These are phyloP conservation scores for Biancaea sappan DNA, from an alignment of 306 rosid species.

Conservation along the genomic window DNA sequence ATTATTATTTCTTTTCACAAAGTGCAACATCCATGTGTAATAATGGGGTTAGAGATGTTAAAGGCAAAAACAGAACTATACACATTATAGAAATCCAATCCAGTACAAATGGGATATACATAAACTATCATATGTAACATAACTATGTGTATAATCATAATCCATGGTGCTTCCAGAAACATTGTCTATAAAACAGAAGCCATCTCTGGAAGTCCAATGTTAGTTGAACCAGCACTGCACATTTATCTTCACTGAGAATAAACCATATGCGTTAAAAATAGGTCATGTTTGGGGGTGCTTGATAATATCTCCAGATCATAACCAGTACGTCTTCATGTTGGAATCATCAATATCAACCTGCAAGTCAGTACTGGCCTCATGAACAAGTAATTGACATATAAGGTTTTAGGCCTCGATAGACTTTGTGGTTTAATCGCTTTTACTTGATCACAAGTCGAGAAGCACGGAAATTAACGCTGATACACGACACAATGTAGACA, in stretches of 20 bases:
- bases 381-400: conserved; percentile 16
- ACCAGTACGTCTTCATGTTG: conserved; percentile 61
- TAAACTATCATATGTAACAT: conserved; percentile 28
- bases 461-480: not conserved
- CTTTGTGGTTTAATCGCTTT: not conserved
- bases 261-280: conserved; percentile 1
- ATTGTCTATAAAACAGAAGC: conserved; percentile 52
- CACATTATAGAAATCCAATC: conserved; percentile 45
- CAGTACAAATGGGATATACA: conserved; percentile 34
- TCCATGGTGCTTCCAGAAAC: conserved; percentile 44
- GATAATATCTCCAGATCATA: conserved; percentile 37
- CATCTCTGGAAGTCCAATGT: conserved; percentile 44
- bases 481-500: not conserved
- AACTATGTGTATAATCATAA: conserved; percentile 35
- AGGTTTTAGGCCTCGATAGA: conserved; percentile 1
- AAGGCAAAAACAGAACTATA: conserved; percentile 37
- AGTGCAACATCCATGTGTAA: not conserved
- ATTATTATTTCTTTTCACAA: too few relatives aligned
- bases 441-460: not conserved
- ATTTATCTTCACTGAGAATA: not conserved
- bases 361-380: not conserved
- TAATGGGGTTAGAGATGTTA: not conserved
- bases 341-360: conserved; percentile 65
- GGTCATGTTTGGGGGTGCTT: not conserved
- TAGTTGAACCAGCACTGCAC: conserved; percentile 44